Percentiles rank a stretch among this genome's conserved stretches.
Evolutionary conservation across 805 yeast species (phyloP).

Genomic region (Pichia membranifaciens): DNA sequence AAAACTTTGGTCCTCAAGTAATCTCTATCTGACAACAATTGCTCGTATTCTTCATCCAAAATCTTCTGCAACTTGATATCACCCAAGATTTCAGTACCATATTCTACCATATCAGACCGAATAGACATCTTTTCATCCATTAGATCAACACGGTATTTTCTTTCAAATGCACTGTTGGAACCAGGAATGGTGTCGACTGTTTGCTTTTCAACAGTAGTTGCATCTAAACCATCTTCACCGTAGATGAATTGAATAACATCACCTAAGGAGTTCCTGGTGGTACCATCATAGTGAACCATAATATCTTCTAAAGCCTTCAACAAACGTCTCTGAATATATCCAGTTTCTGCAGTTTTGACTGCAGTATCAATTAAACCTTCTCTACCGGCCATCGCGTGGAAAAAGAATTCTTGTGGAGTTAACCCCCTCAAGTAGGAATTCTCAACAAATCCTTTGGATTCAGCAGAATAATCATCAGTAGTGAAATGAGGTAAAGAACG

Average conservation of each 20-base stretch:
- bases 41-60: constrained; percentile 80
- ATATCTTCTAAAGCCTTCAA: constrained; percentile 98
- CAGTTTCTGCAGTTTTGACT: constrained; percentile 98
- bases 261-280: constrained; percentile 96
- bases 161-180: constrained; percentile 74
- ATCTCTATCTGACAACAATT: constrained; percentile 68
- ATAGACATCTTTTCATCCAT: constrained; percentile 58
- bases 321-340: constrained; percentile 96
- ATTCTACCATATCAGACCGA: constrained; percentile 71
- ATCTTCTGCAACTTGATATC: constrained; percentile 75
- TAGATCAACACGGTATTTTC: constrained; percentile 79
- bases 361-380: constrained; percentile 99
- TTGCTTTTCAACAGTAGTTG: constrained; percentile 95
- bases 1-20: constrained; percentile 77
- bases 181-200: constrained; percentile 94
- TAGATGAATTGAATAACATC: constrained; percentile 92
- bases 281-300: constrained; percentile 91
- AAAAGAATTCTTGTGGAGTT: constrained; percentile 97
- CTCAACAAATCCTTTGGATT: constrained; percentile 96
- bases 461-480: constrained; percentile 97
- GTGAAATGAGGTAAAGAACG: constrained; percentile 97
- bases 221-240: constrained; percentile 99
- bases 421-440: constrained; percentile 95
- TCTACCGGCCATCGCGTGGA: constrained; percentile 99
- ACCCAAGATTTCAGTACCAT: constrained; percentile 87